These are phyloP conservation scores for Mercurialis annua DNA, from an alignment of 345 rosid genomes.

Conservation along the genomic window DNA sequence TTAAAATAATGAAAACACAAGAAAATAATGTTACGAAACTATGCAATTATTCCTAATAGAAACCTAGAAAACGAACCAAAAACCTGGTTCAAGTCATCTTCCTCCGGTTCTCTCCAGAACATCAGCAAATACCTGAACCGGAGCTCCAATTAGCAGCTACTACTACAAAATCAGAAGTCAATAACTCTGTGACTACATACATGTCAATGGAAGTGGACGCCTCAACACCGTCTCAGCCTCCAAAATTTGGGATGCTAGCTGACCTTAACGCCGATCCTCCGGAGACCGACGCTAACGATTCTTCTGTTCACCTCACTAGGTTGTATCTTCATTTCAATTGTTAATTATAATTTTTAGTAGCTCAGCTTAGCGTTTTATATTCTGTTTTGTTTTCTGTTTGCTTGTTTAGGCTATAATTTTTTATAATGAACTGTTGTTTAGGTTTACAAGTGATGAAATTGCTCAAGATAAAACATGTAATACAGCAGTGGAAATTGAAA, in stretches of 20 bases:
- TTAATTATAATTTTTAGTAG: not conserved
- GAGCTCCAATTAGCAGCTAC: constrained; percentile 13
- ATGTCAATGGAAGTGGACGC: constrained; percentile 24
- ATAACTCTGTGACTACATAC: constrained; percentile 31
- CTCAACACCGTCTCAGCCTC: constrained; percentile 33
- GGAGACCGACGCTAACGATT: constrained; percentile 53
- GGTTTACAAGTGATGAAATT: constrained; percentile 55
- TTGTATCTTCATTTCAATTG: constrained; percentile 10
- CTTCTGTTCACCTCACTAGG: constrained; percentile 46
- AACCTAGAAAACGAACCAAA: not conserved
- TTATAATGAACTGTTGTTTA: constrained; percentile 21
- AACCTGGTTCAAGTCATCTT: not conserved
- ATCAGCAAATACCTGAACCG: constrained; percentile 12
- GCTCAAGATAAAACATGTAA: constrained; percentile 60
- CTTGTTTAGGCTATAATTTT: too few species aligned
- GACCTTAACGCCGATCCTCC: constrained; percentile 94
- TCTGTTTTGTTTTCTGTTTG: too few species aligned
- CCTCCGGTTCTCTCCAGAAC: not conserved
- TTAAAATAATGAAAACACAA: too few species aligned
- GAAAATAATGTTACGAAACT: too few species aligned
- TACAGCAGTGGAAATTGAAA: constrained; percentile 57
- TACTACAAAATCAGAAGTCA: constrained; percentile 48
- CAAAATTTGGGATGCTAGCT: constrained; percentile 66
- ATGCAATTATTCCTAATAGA: too few species aligned
- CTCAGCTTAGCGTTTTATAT: too few species aligned